A percentile compares a stretch with the other conserved stretches of the same genome.
Evolutionary conservation across 257 asterid genomes (phyloP).

Genomic region (Linaria vulgaris): DNA sequence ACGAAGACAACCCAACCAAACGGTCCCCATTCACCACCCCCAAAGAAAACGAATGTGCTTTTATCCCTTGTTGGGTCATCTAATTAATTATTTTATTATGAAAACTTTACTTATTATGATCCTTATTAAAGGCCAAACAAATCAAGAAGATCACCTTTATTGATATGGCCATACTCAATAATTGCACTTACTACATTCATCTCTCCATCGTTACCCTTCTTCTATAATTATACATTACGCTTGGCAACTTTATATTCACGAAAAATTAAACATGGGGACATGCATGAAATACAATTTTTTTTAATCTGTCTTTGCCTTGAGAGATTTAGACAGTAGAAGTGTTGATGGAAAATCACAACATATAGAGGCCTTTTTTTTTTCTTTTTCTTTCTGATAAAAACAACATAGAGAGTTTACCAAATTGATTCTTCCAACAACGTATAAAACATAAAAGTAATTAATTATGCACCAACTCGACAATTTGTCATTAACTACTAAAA

Average conservation of each 20-base stretch:
- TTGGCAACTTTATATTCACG: not conserved
- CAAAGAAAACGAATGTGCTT: not conserved
- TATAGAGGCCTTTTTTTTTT: too few relatives aligned
- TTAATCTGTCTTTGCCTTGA: not conserved
- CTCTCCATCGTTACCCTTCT: conserved; percentile 2
- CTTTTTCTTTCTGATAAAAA: too few relatives aligned
- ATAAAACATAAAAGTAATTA: too few relatives aligned
- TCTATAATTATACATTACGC: not conserved
- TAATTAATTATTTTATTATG: too few relatives aligned
- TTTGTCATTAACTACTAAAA: not conserved
- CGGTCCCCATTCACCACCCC: conserved; percentile 20
- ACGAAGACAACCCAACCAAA: conserved; percentile 39
- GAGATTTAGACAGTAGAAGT: not conserved
- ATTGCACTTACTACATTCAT: not conserved
- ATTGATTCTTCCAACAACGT: too few relatives aligned
- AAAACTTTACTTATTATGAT: not conserved
- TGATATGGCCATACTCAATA: conserved; percentile 18
- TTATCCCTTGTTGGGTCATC: not conserved
- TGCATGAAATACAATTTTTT: too few relatives aligned
- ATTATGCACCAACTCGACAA: not conserved
- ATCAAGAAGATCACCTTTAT: not conserved
- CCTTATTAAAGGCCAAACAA: not conserved
- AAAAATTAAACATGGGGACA: too few relatives aligned
- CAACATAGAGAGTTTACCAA: too few relatives aligned
- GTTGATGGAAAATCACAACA: too few relatives aligned